A percentile compares a stretch with the other conserved stretches of the same genome.
Evolutionary conservation across 331 rosid species (phyloP).

Genomic region (Acacia concinna): DNA sequence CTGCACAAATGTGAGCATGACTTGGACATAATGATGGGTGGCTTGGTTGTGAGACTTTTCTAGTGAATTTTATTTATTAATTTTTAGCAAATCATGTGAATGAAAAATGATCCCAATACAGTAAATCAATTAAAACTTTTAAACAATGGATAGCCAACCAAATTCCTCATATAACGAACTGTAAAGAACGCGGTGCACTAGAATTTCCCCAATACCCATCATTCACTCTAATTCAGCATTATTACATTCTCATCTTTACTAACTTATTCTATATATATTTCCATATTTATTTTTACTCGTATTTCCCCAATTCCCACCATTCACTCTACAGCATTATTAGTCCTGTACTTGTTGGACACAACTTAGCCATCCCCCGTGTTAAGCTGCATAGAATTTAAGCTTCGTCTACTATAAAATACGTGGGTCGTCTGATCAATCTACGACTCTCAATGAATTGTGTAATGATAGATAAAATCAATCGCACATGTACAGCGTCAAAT

Average conservation of each 20-base stretch:
- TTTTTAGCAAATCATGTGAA: not conserved
- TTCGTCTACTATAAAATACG: slow-evolving; percentile 15
- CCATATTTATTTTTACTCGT: too few relatives aligned
- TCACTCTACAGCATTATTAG: too few relatives aligned
- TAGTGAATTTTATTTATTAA: not conserved
- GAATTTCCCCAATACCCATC: too few relatives aligned
- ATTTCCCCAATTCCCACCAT: too few relatives aligned
- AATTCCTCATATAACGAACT: not conserved
- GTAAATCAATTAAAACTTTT: not conserved
- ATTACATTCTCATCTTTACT: too few relatives aligned
- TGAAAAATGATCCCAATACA: not conserved
- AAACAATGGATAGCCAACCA: not conserved
- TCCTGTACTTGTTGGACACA: too few relatives aligned
- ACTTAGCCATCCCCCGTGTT: too few relatives aligned
- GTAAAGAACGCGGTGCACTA: too few relatives aligned
- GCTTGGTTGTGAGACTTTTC: not conserved
- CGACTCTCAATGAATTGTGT: too few relatives aligned
- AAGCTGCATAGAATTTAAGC: slow-evolving; percentile 2
- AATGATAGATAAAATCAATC: slow-evolving; percentile 6
- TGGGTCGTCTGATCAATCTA: slow-evolving; percentile 5
- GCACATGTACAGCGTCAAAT: slow-evolving; percentile 15
- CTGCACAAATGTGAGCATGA: not conserved
- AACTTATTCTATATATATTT: too few relatives aligned
- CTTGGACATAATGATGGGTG: not conserved
- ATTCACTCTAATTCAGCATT: too few relatives aligned